Evolutionary conservation across 495 filamentous ascomycete genomes (phyloP).

Genomic region (Choiromyces venosus): DNA sequence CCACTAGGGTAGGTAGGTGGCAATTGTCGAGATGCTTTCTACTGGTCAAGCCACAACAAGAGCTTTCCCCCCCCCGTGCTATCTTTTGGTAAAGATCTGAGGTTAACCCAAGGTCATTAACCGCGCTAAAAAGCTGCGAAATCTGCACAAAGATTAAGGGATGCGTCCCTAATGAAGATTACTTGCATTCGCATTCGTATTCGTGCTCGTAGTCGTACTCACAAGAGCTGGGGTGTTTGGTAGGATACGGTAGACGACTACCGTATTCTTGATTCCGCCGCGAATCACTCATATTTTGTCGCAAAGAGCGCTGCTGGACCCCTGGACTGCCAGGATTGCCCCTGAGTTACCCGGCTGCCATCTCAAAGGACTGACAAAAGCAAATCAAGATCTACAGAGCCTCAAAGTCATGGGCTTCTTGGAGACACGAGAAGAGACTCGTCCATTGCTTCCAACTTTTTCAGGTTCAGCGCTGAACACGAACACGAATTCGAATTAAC

Average conservation of each 20-base stretch:
- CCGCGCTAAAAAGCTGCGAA: no score
- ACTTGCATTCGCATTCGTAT: not conserved
- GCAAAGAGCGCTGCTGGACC: no score
- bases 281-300: not conserved
- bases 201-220: not conserved
- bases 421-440: not conserved
- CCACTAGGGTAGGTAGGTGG: no score
- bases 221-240: no score
- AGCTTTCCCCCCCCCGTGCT: no score
- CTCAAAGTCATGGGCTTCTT: not conserved
- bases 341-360: not conserved
- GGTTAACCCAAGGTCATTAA: no score
- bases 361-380: not conserved
- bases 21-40: no score
- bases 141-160: no score
- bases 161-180: not conserved
- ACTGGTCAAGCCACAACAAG: no score
- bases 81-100: no score
- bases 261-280: not conserved
- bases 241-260: no score
- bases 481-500: not conserved
- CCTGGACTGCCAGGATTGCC: no score
- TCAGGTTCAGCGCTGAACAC: not conserved
- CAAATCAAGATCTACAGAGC: not conserved
- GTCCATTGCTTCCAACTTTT: not conserved